Percentiles rank a stretch among this genome's conserved stretches.
Evolutionary conservation across 352 stramenopile species (phyloP).

Genomic region (Globisporangium canariense): DNA sequence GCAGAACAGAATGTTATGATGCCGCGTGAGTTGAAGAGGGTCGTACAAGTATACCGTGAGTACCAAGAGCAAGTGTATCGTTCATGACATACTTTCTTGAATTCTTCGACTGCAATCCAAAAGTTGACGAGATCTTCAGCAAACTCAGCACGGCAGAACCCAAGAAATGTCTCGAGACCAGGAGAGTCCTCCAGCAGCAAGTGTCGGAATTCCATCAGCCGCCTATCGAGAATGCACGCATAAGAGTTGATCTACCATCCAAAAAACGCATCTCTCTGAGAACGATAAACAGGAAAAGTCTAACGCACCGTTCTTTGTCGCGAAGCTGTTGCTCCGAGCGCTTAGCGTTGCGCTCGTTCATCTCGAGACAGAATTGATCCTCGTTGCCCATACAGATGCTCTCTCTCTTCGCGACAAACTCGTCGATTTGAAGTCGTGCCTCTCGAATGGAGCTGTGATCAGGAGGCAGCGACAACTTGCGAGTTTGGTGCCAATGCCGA

Average conservation of each 20-base stretch:
- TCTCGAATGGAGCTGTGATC: constrained; percentile 20
- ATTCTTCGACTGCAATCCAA: constrained; percentile 60
- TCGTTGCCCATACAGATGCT: constrained; percentile 28
- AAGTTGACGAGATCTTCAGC: constrained; percentile 52
- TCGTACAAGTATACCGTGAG: background rate
- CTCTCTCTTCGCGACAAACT: constrained; percentile 39
- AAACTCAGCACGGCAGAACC: constrained; percentile 49
- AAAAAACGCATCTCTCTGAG: background rate
- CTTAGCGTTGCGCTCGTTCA: constrained; percentile 20
- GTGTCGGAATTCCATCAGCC: constrained; percentile 26
- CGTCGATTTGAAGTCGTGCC: constrained; percentile 24
- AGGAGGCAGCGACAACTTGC: constrained; percentile 1
- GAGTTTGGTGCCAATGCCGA: constrained; percentile 20
- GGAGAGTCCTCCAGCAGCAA: constrained; percentile 38
- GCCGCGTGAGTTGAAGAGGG: background rate
- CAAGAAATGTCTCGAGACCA: constrained; percentile 30
- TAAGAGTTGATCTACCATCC: background rate
- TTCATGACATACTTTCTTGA: constrained; percentile 31
- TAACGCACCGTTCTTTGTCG: constrained; percentile 29
- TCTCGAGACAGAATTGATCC: constrained; percentile 28
- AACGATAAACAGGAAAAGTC: too few relatives aligned
- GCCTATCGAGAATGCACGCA: constrained; percentile 18
- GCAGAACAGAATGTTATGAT: background rate
- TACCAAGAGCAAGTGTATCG: too few relatives aligned
- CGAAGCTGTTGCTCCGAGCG: constrained; percentile 19